Evolutionary conservation across 2,329 filamentous ascomycete genomes (phyloP).

Genomic region (Sarocladiaceae sp.): DNA sequence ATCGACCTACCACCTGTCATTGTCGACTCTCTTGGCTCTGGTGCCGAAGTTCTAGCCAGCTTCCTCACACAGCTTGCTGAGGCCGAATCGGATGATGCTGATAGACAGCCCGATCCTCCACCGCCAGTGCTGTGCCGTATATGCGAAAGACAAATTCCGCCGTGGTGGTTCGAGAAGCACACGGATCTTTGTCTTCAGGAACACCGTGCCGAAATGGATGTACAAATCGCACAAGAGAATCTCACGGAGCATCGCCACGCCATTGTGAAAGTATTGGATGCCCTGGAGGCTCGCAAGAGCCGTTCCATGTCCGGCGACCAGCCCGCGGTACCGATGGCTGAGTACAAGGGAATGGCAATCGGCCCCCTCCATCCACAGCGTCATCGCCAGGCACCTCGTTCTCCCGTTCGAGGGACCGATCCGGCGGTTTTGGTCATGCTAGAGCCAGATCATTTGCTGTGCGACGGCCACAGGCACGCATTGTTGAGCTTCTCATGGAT

Average conservation of each 20-base stretch:
- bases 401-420: conserved; percentile 67
- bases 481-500: conserved; percentile 91
- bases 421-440: conserved; percentile 72
- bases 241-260: conserved; percentile 88
- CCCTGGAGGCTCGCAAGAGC: conserved; percentile 74
- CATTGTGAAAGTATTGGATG: conserved; percentile 93
- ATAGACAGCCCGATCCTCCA: conserved; percentile 62
- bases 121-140: conserved; percentile 93
- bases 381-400: conserved; percentile 70
- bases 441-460: conserved; percentile 87
- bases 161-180: conserved; percentile 99
- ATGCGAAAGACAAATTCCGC: conserved; percentile 92
- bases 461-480: conserved; percentile 81
- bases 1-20: conserved; percentile 88
- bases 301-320: conserved; percentile 55
- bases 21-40: conserved; percentile 89
- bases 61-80: conserved; percentile 90
- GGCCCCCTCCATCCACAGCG: conserved; percentile 67
- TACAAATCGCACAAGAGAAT: conserved; percentile 91
- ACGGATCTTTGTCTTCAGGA: conserved; percentile 95
- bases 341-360: conserved; percentile 86
- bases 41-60: conserved; percentile 89
- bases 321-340: conserved; percentile 52
- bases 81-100: conserved; percentile 69
- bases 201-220: conserved; percentile 94